Evolutionary conservation across 805 yeast species (phyloP), one percentile per base, ranked within the genome.

Genomic region (Saccharomyces paradoxus): DNA sequence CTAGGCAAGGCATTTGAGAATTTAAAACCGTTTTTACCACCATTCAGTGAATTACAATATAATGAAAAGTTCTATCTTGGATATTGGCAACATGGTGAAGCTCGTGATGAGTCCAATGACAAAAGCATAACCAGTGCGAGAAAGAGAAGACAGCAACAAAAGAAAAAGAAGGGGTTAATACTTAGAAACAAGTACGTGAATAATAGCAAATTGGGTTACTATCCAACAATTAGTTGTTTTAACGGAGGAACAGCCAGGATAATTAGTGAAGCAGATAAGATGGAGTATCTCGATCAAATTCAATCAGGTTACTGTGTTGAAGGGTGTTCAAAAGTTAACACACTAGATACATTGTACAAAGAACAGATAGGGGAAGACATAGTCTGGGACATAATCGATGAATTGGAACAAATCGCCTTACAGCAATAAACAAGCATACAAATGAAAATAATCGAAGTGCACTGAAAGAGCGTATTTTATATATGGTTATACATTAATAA

Each of bases 141-240:
- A 10, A 37, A n/a, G 12, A 37, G 12, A 37, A 37, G 27, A 13
- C 46, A 37, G 21, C 44, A 47, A 26, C 37, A 41, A 9, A 66
- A 56, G 69, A 75, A 58, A 21, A 60, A 58, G 24, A 60, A 60
- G 32, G 65, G 66, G 0, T 37, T 54, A 2, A 48, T 69, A 3
- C 53, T 69, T 30, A 61, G 68, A 46, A 71, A 69, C 54, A 69
- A 74, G 70, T 58, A 72, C 63, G 81, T 62, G 13, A 95, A 94
- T 66, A 97, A 94, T 66, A 96, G 96, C 0, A 74, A 81, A 47
- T 71, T 89, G 53, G 99, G 98, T 0, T 94, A 94, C 67, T 94
- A 84, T 70, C 98, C 99, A 1, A 88, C 90, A 74, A 77, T 89
- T 32, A 87, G 96, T 53, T 87, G 86, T 27, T 94, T 81, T 66